Conservation (phyloP, 164 flowering plant genomes). For the Nymphaea colorata region DNA sequence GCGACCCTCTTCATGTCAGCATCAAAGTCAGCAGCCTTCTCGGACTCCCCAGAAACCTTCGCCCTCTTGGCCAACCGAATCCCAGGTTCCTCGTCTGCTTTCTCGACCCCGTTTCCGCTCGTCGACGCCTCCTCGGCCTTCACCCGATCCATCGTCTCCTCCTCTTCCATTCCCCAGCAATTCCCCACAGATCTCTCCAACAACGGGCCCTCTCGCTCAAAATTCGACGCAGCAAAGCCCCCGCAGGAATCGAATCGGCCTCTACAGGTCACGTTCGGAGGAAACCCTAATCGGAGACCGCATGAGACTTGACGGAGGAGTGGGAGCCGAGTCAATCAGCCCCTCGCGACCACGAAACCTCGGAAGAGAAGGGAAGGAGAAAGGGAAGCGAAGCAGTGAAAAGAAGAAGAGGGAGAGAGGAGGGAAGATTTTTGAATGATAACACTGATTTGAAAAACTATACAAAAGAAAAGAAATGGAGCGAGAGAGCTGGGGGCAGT, state of each 20-base stretch:
- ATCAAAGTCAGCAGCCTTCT: constrained; percentile 1
- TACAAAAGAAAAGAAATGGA: not conserved
- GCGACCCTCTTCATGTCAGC: constrained; percentile 47
- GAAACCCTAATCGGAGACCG: not conserved
- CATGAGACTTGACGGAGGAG: too few relatives aligned
- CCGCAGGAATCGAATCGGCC: not conserved
- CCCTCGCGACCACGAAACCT: not conserved
- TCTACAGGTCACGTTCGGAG: not conserved
- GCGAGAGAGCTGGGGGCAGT: too few relatives aligned
- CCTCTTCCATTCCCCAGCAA: not conserved
- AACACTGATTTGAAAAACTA: not conserved
- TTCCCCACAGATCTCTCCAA: not conserved
- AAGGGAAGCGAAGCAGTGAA: not conserved
- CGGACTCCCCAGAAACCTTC: not conserved
- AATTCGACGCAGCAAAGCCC: not conserved
- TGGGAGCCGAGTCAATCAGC: not conserved
- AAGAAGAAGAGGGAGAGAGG: not conserved
- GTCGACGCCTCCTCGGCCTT: not conserved
- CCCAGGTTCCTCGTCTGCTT: not conserved
- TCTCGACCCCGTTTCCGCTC: not conserved
- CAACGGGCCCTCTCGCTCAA: not conserved
- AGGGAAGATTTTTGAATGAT: not conserved
- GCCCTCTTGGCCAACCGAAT: not conserved
- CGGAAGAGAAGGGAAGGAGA: not conserved
- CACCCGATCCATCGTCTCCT: not conserved